Evolutionary conservation across 306 rosid species (phyloP).

Genomic region (Cucurbita pepo): DNA sequence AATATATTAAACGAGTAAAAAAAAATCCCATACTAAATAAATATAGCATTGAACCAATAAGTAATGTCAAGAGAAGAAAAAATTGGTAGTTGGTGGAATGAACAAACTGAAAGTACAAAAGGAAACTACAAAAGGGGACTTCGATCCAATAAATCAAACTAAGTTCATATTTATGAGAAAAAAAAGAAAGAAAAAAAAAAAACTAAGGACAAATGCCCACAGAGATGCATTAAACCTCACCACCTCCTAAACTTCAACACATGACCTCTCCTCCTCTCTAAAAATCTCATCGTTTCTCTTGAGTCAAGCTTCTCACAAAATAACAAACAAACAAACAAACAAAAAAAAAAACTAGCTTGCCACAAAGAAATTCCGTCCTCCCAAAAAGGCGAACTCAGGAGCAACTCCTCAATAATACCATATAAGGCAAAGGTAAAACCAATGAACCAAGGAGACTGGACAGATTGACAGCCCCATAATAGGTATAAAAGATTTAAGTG

Average conservation of each 20-base stretch:
- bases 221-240: not conserved
- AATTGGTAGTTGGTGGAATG: no score
- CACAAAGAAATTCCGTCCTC: not conserved
- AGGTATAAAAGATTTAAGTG: not conserved
- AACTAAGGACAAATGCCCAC: not conserved
- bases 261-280: not conserved
- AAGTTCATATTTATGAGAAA: not conserved
- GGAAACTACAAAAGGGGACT: not conserved
- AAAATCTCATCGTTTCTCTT: not conserved
- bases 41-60: not conserved
- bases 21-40: not conserved
- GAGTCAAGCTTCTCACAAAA: not conserved
- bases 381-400: not conserved
- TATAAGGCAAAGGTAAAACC: not conserved
- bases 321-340: no score
- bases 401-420: not conserved
- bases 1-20: no score
- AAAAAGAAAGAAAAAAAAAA: no score
- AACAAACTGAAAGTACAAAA: not conserved
- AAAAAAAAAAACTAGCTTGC: not conserved
- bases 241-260: not conserved
- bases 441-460: not conserved
- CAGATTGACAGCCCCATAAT: not conserved
- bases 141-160: not conserved
- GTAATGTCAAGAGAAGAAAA: no score